Evolutionary conservation across 805 yeast species (phyloP), one percentile per base, ranked within the genome.

Genomic region (Diddensiella santjacobensis): DNA sequence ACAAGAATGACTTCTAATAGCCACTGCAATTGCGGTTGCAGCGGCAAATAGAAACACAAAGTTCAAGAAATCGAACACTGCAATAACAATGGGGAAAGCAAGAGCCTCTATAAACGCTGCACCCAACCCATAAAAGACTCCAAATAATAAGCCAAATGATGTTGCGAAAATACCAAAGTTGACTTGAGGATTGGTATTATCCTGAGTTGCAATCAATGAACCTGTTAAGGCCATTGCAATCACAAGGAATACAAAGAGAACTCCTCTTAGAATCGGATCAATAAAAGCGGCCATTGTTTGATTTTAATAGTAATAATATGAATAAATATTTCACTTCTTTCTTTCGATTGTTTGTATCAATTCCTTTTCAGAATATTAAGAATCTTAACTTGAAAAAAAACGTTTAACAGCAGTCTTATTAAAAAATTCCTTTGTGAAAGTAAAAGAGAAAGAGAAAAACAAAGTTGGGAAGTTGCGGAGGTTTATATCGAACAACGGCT

Each of bases 11-110:
- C 75, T 77, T 70, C 90, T 81, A 65, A 86, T 81, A 62, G 82
- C 95, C 52, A 87, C 95, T 46, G 98, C 98, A 65, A 93, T 74
- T 45, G 96, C 96, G 50, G 95, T 81, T 62, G 90, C 98, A 57
- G 87, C 98, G 43, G 98, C 81, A 69, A 93, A 87, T 49, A 96
- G 82, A 82, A 93, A 93, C 59, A 90, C 85, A 60, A 81, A 71
- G 78, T 89, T 89, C 71, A 93, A 74, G 73, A 88, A 83, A 75
- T 93, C 99, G 64, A 87, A 72, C 48, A 72, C 60, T 51, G 84
- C 80, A 65, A 87, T 69, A 58, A 90, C 68, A 44, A 87, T 68
- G 58, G 98, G 98, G 84, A 95, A 86, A 38, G 96, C 95, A 53
- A 91, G 75, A 60, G 81, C 81, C 52, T 81, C 79, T 58, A 87